Evolutionary conservation across 1,284 basidiomycete species (phyloP), one percentile per base, ranked within the genome.

Genomic region (Ceratobasidium sp.): DNA sequence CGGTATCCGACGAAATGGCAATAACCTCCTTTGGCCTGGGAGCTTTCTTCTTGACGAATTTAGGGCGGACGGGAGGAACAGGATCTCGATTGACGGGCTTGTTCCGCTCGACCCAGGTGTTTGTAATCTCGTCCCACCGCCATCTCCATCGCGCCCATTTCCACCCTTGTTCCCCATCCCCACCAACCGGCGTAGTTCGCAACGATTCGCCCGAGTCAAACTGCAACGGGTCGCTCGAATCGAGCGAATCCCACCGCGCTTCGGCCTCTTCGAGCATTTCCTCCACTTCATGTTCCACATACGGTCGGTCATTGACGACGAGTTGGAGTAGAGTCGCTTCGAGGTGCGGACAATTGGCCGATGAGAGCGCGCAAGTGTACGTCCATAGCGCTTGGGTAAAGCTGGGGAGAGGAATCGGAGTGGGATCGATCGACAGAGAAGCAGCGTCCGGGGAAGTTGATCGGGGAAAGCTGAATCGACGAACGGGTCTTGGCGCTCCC

Each of bases 91-190:
- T n/a, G n/a, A n/a, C n/a, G n/a, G 34, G 20, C 29, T 68, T 55
- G 35, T 32, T 55, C 38, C 29, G 40, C 29, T 68, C 64, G 27
- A 68, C 52, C 64, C 52, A 68, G 1, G 52, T 68, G 20, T 68
- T 68, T 38, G 52, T 68, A 31, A 68, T 68, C 42, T 68, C 64
- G 20, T 68, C 64, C 64, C 64, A 68, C 27, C 64, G 20, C 64
- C 64, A 55, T 13, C 32, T 40, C 1, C 4, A 20, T 13, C 64
- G 64, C 13, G 64, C 52, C 64, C 64, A 68, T 55, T 42, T 29
- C 52, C 64, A 68, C 7, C 42, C 42, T 38, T 45, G 52, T 17
- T 35, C 42, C 25, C 38, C 25, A 7, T 25, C 17, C 20, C 17
- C 27, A n/a, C 22, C 17, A 20, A 13, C 53, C n/a, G n/a, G n/a